A percentile compares a stretch with the other conserved stretches of the same genome.
Conservation (phyloP, 148 eudicot genomes). For the Silene latifolia region DNA sequence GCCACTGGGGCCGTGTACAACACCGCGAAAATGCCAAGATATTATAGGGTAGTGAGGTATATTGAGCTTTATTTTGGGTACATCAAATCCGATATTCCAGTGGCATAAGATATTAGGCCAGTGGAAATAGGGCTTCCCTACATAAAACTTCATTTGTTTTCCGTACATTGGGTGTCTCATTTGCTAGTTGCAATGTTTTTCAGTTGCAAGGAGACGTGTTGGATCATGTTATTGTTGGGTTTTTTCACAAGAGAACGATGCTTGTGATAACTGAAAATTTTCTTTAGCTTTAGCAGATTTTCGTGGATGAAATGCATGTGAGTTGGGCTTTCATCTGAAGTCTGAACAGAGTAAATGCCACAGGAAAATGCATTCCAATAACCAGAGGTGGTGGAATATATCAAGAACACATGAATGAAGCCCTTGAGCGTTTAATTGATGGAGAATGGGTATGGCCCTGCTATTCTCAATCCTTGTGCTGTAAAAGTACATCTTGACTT, state of each 20-base stretch:
- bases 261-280: constrained; percentile 20
- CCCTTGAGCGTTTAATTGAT: constrained; percentile 70
- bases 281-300: constrained; percentile 21
- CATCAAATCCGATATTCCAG: too few species aligned
- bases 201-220: too few species aligned
- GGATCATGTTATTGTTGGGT: neutral
- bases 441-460: constrained; percentile 78
- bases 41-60: too few species aligned
- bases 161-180: neutral
- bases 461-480: constrained; percentile 3
- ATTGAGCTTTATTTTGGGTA: too few species aligned
- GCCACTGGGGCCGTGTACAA: too few species aligned
- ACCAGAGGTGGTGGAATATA: constrained; percentile 92
- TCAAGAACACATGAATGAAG: constrained; percentile 95
- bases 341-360: constrained; percentile 33
- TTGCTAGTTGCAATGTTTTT: neutral
- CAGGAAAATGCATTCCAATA: constrained; percentile 99
- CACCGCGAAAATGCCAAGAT: too few species aligned
- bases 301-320: constrained; percentile 20
- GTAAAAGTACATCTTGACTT: neutral
- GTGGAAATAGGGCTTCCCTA: too few species aligned
- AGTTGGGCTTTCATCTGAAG: constrained; percentile 29
- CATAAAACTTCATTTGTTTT: neutral
- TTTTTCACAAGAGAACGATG: constrained; percentile 2
- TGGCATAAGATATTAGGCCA: too few species aligned